Percentiles rank a stretch among this genome's conserved stretches.
Evolutionary conservation across 495 filamentous ascomycete species (phyloP).

Genomic region (Bacidia gigantensis): DNA sequence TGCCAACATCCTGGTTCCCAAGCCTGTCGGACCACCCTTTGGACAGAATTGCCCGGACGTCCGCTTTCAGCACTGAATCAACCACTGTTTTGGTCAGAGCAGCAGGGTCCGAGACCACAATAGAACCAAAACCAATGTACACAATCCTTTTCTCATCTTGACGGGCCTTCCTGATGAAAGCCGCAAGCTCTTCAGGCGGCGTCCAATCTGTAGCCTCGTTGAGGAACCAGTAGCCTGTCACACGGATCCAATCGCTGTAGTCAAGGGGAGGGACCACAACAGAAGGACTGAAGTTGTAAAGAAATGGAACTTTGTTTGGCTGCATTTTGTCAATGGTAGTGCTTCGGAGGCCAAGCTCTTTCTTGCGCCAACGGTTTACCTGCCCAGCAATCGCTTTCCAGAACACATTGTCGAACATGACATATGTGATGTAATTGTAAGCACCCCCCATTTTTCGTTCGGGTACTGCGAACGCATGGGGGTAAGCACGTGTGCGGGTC

Average conservation of each 20-base stretch:
- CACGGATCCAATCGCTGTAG: constrained; percentile 93
- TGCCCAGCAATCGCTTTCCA: constrained; percentile 89
- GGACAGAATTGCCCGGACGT: constrained; percentile 86
- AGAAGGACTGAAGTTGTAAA: constrained; percentile 91
- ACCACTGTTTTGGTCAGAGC: constrained; percentile 82
- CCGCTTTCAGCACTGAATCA: constrained; percentile 79
- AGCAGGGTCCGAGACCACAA: constrained; percentile 81
- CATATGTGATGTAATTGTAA: constrained; percentile 91
- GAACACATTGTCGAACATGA: constrained; percentile 94
- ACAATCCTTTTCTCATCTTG: constrained; percentile 79
- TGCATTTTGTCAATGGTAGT: constrained; percentile 87
- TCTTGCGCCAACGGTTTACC: constrained; percentile 85
- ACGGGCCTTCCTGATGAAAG: constrained; percentile 71
- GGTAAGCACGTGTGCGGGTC: constrained; percentile 90
- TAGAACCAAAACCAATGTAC: constrained; percentile 93
- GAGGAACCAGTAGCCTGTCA: constrained; percentile 97
- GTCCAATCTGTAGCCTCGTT: constrained; percentile 66
- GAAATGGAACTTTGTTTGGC: constrained; percentile 87
- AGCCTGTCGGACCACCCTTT: constrained; percentile 99
- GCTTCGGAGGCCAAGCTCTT: constrained; percentile 57
- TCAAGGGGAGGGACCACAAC: constrained; percentile 89
- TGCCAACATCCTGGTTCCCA: constrained; percentile 41
- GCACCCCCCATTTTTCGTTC: constrained; percentile 85
- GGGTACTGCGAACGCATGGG: constrained; percentile 92
- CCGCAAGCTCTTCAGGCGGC: constrained; percentile 57